A percentile compares a stretch with the other conserved stretches of the same genome.
Conservation (phyloP, 306 rosid species). For the Parietaria judaica region DNA sequence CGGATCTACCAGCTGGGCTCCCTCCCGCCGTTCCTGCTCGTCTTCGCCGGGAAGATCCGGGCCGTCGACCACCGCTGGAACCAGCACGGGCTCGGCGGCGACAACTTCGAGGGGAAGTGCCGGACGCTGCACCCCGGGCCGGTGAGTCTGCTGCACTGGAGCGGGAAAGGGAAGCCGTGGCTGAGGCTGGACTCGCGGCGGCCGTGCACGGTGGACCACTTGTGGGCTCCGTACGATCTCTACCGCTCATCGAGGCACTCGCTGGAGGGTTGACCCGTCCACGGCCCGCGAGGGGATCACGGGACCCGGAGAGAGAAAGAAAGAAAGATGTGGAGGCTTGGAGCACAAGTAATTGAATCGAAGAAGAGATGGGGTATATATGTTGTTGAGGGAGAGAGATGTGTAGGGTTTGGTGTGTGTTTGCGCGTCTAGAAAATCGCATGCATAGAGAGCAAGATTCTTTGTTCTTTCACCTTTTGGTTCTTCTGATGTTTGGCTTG, state of each 20-base stretch:
- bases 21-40: slow-evolving; percentile 58
- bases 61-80: slow-evolving; percentile 67
- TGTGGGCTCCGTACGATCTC: slow-evolving; percentile 66
- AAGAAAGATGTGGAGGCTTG: too few species aligned
- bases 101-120: slow-evolving; percentile 58
- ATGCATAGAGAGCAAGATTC: too few species aligned
- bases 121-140: slow-evolving; percentile 60
- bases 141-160: slow-evolving; percentile 64
- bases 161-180: slow-evolving; percentile 78
- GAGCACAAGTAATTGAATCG: too few species aligned
- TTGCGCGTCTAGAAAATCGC: too few species aligned
- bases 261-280: slow-evolving; percentile 35
- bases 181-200: slow-evolving; percentile 53
- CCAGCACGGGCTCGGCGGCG: slow-evolving; percentile 73
- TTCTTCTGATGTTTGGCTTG: too few species aligned
- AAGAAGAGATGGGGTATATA: too few species aligned
- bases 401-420: neutral
- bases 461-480: too few species aligned
- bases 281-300: neutral
- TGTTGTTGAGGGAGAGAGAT: neutral
- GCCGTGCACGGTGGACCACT: slow-evolving; percentile 49
- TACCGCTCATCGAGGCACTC: slow-evolving; percentile 41
- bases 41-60: slow-evolving; percentile 57
- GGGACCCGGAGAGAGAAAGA: too few species aligned
- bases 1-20: slow-evolving; percentile 62